Base-by-base conservation (phyloP, 2,329 filamentous ascomycete genomes). In the Simplicillium aogashimaense region DNA sequence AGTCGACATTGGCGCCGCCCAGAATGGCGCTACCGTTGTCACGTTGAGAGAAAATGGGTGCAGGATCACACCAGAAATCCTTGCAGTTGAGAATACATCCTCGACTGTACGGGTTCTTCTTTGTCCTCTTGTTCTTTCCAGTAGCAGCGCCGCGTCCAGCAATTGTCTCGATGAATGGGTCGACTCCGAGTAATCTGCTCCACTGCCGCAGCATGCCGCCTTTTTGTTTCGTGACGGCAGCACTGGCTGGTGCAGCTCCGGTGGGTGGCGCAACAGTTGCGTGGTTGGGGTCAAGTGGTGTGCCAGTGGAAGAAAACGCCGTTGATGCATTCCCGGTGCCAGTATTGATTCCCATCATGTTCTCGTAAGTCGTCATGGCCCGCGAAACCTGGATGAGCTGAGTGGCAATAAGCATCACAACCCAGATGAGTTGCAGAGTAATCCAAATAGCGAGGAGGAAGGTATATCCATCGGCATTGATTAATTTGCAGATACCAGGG, bases 331-430 rank as follows among this genome's bases (percentile, higher is more conserved):
- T 77, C 13, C 38, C 20, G 4, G 49, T 53, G 28, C 55, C 57
- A 46, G 83, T 72, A 43, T 79, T 74, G 45, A 88, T 74, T 38
- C 86, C 83, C 47, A 82, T 81, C 89, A 98, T 97, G 60, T 89
- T 94, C 63, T 98, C 92, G 62, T 86, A 97, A 0, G 92, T 98
- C 1, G 92, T 98, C 69, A 94, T 83, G 42, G 89, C 94, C 45
- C 88, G 81, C 0, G 88, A 84, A 38, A 98, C 82, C 57, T 98
- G 92, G 38, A 95, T 73, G 38, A 95, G 79, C 58, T 98, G 94
- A 5, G 97, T 94, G 47, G 88, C 83, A 44, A 95, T 73, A 29
- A 98, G 79, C 89, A 98, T 97, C n/a, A 83, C 81, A 3, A 97
- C 86, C 92, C 92, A 98, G 15, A 86, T 83, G 28, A 95, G 74